Base-by-base conservation (phyloP, 257 asterid genomes). In the Fraxinus cuspidata region DNA sequence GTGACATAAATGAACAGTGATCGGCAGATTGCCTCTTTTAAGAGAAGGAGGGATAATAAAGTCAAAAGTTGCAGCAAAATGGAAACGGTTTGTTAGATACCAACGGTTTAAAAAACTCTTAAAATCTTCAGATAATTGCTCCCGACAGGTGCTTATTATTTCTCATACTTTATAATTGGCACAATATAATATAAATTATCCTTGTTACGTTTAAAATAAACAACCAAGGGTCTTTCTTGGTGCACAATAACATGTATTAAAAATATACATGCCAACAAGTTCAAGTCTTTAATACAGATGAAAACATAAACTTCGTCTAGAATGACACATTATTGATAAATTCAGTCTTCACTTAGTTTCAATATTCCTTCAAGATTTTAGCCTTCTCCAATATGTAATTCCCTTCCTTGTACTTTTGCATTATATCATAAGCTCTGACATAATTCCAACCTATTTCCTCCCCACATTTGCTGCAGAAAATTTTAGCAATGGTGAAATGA, bases 401-500 rank as follows among this genome's bases (percentile, higher is more conserved):
- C 3, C 89, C 89, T 60, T 80, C 86, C 77, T 86, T 88, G 77
- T 9, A 86, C 58, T 27, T 53, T 4, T 82, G 34, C 1, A 1
- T 34, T 0, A 77, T 63, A 71, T 77, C 73, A 66, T 74, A 84
- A 25, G 82, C 83, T 18, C 79, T 21, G 4, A 72, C 73, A 70
- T 88, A 86, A 35, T 81, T 86, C 87, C 88, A 88, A 1, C 88
- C 90, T 80, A 86, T 73, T 42, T 32, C 76, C 42, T 69, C 80
- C 23, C 84, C 82, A 70, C 92, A 86, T 65, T 81, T 84, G 74
- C 82, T 51, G 86, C 92, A 88, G 37, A 51, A 81, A 25, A 88
- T 84, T 2, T 28, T 21, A 18, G 87, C 79, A 56, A 84, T 80
- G 60, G 75, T 42, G 86, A 74, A 78, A n/a, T 19, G 5, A 32